phyloP scores from a whole-genome alignment of 345 rosid species.

The Lagerstroemia speciosa region DNA sequence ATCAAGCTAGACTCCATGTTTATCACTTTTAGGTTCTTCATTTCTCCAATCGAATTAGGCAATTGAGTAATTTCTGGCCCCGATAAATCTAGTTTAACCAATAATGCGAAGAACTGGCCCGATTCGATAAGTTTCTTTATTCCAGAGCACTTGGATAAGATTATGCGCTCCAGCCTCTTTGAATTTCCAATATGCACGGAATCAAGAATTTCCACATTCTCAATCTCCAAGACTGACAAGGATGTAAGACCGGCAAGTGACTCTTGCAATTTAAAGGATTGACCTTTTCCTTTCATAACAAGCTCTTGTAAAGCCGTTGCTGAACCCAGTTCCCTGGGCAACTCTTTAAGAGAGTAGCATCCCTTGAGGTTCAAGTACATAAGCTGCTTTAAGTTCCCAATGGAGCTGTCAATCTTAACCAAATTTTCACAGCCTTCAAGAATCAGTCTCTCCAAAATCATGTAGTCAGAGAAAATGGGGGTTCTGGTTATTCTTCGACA shows the following conservation, averaged over 20 bases:
- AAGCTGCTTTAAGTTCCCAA: slow-evolving; percentile 2
- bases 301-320: neutral
- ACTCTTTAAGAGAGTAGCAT: neutral
- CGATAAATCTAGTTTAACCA: neutral
- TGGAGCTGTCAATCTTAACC: neutral
- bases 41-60: neutral
- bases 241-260: neutral
- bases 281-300: neutral
- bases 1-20: neutral
- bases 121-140: neutral
- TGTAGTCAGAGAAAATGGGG: neutral
- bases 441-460: slow-evolving; percentile 4
- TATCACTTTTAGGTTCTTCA: neutral
- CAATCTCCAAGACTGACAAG: slow-evolving; percentile 1
- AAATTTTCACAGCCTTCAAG: slow-evolving; percentile 5
- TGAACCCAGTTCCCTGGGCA: neutral
- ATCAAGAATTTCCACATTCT: neutral
- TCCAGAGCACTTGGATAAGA: neutral
- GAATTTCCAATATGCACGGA: neutral
- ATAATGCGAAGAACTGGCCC: neutral
- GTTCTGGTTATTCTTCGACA: slow-evolving; percentile 7
- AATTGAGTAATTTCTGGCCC: neutral
- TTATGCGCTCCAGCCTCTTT: neutral
- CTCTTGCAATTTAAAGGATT: neutral
- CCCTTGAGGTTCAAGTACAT: slow-evolving; percentile 4